Conservation (phyloP, 495 filamentous ascomycete genomes). For the Cenococcum geophilum region DNA sequence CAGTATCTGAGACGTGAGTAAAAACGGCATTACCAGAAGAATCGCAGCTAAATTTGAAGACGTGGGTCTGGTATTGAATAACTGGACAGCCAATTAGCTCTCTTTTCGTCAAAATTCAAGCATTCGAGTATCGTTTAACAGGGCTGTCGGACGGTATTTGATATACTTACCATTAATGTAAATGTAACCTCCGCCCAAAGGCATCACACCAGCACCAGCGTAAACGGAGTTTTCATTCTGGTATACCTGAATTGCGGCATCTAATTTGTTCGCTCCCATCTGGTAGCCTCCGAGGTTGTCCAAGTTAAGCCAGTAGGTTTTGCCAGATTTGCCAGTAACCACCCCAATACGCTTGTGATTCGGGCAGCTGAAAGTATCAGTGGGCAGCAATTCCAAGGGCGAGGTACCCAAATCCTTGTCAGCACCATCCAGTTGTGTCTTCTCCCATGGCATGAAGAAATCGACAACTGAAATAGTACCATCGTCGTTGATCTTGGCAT, state of each 20-base stretch:
- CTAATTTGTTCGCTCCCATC: slow-evolving; percentile 39
- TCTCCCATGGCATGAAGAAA: slow-evolving; percentile 44
- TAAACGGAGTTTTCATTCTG: slow-evolving; percentile 40
- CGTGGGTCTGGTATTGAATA: slow-evolving; percentile 28
- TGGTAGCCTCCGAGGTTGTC: slow-evolving; percentile 48
- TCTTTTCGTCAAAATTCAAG: neutral
- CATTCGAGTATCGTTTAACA: neutral
- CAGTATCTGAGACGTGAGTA: slow-evolving; percentile 35
- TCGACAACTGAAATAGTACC: slow-evolving; percentile 41
- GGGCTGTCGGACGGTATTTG: neutral
- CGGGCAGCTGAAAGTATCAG: slow-evolving; percentile 38
- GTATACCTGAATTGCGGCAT: slow-evolving; percentile 44
- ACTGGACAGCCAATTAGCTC: neutral
- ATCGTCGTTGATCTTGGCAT: slow-evolving; percentile 39
- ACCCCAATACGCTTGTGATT: slow-evolving; percentile 40
- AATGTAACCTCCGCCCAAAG: slow-evolving; percentile 46
- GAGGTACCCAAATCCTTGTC: slow-evolving; percentile 45
- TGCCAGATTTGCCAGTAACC: slow-evolving; percentile 44
- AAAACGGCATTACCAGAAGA: slow-evolving; percentile 38
- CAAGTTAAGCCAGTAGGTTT: slow-evolving; percentile 45
- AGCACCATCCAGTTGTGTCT: slow-evolving; percentile 40
- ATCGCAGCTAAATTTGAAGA: slow-evolving; percentile 40
- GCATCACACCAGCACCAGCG: slow-evolving; percentile 45
- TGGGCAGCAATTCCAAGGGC: slow-evolving; percentile 38
- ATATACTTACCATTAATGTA: slow-evolving; percentile 39